Evolutionary conservation across 2,329 filamentous ascomycete species (phyloP).

Genomic region (Hymenoscyphus linearis): DNA sequence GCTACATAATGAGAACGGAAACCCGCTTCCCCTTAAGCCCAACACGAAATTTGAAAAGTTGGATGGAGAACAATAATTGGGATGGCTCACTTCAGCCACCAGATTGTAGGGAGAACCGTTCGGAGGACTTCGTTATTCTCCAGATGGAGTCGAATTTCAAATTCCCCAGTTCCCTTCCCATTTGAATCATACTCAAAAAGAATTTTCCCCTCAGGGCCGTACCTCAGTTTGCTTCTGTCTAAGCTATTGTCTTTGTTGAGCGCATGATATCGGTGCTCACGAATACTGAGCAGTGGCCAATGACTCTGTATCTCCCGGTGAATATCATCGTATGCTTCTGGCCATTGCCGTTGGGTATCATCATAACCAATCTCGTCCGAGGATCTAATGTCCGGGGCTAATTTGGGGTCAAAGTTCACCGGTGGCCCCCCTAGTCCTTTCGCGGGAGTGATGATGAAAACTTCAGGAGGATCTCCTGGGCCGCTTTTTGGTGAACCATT

Average conservation of each 20-base stretch:
- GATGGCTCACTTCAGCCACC: too few species aligned
- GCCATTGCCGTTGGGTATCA: not conserved
- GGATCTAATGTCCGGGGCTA: not conserved
- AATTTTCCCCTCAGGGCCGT: not conserved
- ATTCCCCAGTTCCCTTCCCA: not conserved
- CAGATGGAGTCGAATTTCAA: not conserved
- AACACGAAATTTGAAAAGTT: too few species aligned
- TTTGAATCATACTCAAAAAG: not conserved
- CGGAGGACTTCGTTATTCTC: not conserved
- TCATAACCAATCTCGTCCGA: not conserved
- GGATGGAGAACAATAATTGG: too few species aligned
- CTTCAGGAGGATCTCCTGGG: not conserved
- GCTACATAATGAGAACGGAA: not conserved
- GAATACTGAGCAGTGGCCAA: not conserved
- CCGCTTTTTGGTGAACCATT: not conserved
- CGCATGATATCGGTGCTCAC: not conserved
- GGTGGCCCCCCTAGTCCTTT: not conserved
- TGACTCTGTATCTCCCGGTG: not conserved
- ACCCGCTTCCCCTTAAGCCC: too few species aligned
- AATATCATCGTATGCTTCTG: not conserved
- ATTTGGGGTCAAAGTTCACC: not conserved
- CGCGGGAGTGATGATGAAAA: not conserved
- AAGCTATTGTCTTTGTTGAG: not conserved
- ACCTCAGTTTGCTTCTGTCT: not conserved
- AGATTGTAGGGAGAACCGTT: not conserved